Percentiles rank a stretch among this genome's conserved stretches.
Conservation (phyloP, 345 rosid species). For the Eucalyptus sp. region DNA sequence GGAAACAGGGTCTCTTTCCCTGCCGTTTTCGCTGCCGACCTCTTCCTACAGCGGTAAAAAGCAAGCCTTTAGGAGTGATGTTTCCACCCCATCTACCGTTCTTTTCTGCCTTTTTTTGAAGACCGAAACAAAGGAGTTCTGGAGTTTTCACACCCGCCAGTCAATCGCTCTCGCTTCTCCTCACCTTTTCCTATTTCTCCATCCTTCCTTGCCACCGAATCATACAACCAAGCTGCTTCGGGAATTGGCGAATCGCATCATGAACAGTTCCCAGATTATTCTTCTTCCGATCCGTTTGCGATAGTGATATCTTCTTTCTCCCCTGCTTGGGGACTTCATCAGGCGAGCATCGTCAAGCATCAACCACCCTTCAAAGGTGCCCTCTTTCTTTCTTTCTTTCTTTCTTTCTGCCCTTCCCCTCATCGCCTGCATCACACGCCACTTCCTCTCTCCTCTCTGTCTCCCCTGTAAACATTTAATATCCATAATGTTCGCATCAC, state of each 20-base stretch:
- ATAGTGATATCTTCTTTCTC: not conserved
- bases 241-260: not conserved
- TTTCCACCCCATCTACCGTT: not conserved
- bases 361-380: not conserved
- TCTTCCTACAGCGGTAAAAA: not conserved
- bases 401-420: not conserved
- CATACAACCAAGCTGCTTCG: not conserved
- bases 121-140: not conserved
- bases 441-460: not conserved
- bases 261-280: not conserved
- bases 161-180: not conserved
- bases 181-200: not conserved
- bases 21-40: not conserved
- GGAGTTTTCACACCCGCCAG: not conserved
- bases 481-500: not conserved
- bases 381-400: not conserved
- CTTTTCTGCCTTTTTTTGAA: not conserved
- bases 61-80: not conserved
- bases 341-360: not conserved
- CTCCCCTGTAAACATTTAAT: not conserved
- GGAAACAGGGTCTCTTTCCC: not conserved
- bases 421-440: not conserved
- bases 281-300: not conserved
- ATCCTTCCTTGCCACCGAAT: not conserved
- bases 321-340: not conserved